Evolutionary conservation across 2,329 filamentous ascomycete genomes (phyloP).

Genomic region (Epichloe coenophiala): DNA sequence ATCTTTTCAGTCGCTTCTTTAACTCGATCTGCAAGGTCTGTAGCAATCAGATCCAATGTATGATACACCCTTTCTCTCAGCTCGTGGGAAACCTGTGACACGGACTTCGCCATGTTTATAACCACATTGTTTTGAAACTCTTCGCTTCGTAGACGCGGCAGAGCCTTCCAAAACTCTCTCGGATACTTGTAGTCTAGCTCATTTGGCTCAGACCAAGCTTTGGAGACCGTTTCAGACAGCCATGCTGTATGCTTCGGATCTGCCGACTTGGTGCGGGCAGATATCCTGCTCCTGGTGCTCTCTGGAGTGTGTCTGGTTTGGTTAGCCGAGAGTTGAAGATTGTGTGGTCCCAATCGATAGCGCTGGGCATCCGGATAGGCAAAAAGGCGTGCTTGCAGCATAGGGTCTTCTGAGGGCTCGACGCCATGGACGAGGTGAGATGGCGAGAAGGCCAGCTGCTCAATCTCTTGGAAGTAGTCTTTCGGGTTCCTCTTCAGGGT

Average conservation of each 20-base stretch:
- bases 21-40: background rate
- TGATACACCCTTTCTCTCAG: background rate
- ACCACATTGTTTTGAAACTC: background rate
- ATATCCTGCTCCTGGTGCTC: background rate
- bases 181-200: background rate
- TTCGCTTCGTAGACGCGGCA: background rate
- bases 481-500: slow-evolving; percentile 50
- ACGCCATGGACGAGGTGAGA: slow-evolving; percentile 51
- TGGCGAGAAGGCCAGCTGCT: slow-evolving; percentile 54
- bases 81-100: background rate
- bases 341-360: slow-evolving; percentile 33
- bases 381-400: slow-evolving; percentile 47
- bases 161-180: background rate
- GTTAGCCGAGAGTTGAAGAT: background rate
- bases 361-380: slow-evolving; percentile 49
- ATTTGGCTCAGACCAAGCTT: background rate
- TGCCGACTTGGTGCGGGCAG: background rate
- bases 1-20: background rate
- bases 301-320: background rate
- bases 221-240: background rate
- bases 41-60: background rate
- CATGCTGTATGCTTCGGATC: background rate
- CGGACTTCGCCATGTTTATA: background rate
- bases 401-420: slow-evolving; percentile 47
- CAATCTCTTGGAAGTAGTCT: slow-evolving; percentile 59